Conservation (phyloP, 768 basidiomycete species). For the Gymnopilus junonius region DNA sequence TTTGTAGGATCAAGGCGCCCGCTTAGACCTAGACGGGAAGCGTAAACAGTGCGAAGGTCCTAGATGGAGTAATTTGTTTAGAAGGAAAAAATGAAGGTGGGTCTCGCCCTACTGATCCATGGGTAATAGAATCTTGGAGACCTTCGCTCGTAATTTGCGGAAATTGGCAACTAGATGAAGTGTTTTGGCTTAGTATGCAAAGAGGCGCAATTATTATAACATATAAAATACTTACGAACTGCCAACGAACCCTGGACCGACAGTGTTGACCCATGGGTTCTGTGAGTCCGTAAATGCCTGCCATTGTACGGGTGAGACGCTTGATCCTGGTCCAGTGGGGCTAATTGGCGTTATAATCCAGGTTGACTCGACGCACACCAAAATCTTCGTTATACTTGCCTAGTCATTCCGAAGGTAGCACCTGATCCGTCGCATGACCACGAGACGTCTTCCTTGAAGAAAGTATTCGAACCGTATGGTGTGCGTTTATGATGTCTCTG, state of each 20-base stretch:
- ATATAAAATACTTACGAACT: slow-evolving; percentile 37
- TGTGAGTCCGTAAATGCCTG: slow-evolving; percentile 38
- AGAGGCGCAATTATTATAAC: not conserved
- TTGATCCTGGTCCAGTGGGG: slow-evolving; percentile 27
- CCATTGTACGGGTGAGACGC: slow-evolving; percentile 47
- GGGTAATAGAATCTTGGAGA: slow-evolving; percentile 46
- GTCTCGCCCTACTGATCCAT: slow-evolving; percentile 40
- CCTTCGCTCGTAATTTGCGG: slow-evolving; percentile 53
- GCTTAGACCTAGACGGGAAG: slow-evolving; percentile 41
- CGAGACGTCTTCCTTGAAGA: slow-evolving; percentile 49
- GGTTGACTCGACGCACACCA: not conserved
- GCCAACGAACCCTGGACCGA: slow-evolving; percentile 48
- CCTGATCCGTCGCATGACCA: slow-evolving; percentile 51
- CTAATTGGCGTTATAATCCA: slow-evolving; percentile 10
- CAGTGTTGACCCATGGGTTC: slow-evolving; percentile 47
- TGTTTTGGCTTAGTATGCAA: not conserved
- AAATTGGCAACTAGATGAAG: slow-evolving; percentile 46
- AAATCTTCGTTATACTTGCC: slow-evolving; percentile 20
- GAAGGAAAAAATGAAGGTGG: not conserved
- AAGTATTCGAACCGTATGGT: slow-evolving; percentile 53
- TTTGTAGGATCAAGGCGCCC: slow-evolving; percentile 33
- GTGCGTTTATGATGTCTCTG: slow-evolving; percentile 60
- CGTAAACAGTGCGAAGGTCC: slow-evolving; percentile 52
- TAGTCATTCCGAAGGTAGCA: slow-evolving; percentile 36
- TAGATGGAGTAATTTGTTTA: slow-evolving; percentile 6